phyloP scores from a whole-genome alignment of 2,329 filamentous ascomycete genomes.

The Phyllosticta citriasiana region DNA sequence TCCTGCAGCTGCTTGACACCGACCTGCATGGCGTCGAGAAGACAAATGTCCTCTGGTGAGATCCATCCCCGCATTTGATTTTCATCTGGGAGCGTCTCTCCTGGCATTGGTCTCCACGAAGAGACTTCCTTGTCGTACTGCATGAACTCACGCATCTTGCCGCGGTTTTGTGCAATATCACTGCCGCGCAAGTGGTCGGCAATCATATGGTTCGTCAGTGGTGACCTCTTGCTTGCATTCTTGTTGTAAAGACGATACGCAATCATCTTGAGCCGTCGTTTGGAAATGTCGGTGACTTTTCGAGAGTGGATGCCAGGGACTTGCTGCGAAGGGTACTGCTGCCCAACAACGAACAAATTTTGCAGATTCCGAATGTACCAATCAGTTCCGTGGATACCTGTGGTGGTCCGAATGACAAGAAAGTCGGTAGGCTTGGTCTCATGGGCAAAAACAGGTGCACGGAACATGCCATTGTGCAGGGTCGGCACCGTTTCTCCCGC shows the following conservation, averaged over 20 bases:
- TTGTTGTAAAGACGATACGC: conserved; percentile 78
- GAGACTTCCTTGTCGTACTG: conserved; percentile 80
- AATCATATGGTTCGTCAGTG: conserved; percentile 56
- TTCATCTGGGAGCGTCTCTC: conserved; percentile 70
- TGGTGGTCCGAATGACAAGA: conserved; percentile 72
- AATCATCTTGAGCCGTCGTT: conserved; percentile 94
- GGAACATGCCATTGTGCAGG: conserved; percentile 90
- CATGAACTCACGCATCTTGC: conserved; percentile 95
- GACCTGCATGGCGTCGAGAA: conserved; percentile 94
- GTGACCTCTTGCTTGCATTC: conserved; percentile 49
- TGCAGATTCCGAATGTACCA: conserved; percentile 87
- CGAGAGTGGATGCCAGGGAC: conserved; percentile 88
- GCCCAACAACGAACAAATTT: conserved; percentile 81
- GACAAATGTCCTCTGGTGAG: conserved; percentile 87
- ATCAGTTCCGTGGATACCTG: conserved; percentile 62
- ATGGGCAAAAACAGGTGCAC: conserved; percentile 88
- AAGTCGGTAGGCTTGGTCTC: conserved; percentile 71
- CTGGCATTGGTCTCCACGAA: conserved; percentile 64
- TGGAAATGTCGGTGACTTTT: conserved; percentile 93
- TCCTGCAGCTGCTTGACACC: conserved; percentile 85
- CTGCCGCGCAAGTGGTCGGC: conserved; percentile 76
- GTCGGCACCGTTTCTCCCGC: conserved; percentile 84
- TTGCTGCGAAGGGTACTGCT: conserved; percentile 84
- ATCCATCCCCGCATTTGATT: conserved; percentile 76
- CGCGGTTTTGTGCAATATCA: conserved; percentile 88